Conservation (phyloP, 2,329 filamentous ascomycete species). For the Stachybotrys chlorohalonatus region DNA sequence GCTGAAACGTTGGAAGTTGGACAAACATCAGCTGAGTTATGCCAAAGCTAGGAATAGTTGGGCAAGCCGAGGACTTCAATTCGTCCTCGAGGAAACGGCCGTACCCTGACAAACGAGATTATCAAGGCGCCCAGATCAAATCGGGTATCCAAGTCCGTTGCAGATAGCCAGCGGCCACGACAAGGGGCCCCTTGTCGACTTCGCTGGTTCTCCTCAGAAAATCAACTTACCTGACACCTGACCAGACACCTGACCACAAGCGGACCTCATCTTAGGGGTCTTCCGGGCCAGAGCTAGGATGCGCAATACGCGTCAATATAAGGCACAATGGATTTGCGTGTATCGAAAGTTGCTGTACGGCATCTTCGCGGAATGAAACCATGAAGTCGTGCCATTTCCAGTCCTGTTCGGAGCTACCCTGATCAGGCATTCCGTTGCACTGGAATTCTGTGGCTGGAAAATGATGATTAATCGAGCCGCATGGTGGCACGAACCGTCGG, state of each 20-base stretch:
- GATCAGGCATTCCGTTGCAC: no score
- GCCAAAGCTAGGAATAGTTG: no score
- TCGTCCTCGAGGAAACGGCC: no score
- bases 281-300: neutral
- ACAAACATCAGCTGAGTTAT: no score
- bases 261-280: neutral
- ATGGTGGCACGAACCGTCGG: neutral
- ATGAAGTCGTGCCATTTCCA: no score
- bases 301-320: no score
- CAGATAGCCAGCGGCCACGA: neutral
- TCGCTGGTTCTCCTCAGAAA: neutral
- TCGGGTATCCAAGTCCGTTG: conserved; percentile 12
- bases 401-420: no score
- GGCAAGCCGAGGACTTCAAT: no score
- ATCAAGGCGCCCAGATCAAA: conserved; percentile 5
- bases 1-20: no score
- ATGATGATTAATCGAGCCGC: neutral
- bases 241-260: neutral
- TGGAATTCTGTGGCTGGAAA: neutral
- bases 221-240: neutral
- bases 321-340: no score
- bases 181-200: neutral
- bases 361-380: no score
- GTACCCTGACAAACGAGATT: conserved; percentile 3
- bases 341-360: no score